phyloP scores from a whole-genome alignment of 495 filamentous ascomycete genomes.

The Durotheca rogersii region DNA sequence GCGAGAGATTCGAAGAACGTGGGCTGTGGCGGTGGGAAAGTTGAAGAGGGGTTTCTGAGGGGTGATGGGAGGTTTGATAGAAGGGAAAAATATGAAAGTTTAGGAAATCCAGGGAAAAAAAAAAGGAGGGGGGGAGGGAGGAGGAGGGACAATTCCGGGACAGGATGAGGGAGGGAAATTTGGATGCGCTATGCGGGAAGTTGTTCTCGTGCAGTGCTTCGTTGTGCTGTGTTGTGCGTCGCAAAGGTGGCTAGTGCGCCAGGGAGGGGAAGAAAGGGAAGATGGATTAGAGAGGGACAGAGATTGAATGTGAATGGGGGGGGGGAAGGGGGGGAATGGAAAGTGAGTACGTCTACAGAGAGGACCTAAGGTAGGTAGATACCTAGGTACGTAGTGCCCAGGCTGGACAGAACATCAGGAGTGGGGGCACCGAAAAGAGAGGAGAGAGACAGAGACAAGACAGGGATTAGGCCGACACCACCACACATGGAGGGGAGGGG shows the following conservation, averaged over 20 bases:
- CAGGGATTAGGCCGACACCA: no score
- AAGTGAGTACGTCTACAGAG: constrained; percentile 5
- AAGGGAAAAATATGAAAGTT: constrained; percentile 35
- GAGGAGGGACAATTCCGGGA: constrained; percentile 42
- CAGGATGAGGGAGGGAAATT: constrained; percentile 43
- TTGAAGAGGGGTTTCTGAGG: constrained; percentile 52
- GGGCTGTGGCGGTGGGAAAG: constrained; percentile 40
- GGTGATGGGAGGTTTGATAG: constrained; percentile 46
- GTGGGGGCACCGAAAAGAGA: constrained; percentile 21
- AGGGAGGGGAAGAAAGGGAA: constrained; percentile 11
- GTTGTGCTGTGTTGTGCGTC: constrained; percentile 13
- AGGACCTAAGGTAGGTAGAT: constrained; percentile 7
- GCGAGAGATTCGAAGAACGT: constrained; percentile 33
- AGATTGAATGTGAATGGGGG: constrained; percentile 11
- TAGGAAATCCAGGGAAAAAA: constrained; percentile 40
- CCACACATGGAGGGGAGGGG: no score
- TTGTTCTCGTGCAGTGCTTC: constrained; percentile 1
- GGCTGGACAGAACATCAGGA: no score
- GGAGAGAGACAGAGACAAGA: no score
- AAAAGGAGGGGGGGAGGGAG: constrained; percentile 43
- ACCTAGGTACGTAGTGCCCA: no score
- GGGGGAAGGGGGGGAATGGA: constrained; percentile 9
- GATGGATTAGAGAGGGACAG: not conserved
- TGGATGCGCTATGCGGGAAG: constrained; percentile 30
- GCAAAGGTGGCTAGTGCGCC: constrained; percentile 31